Conservation (phyloP, 1,284 basidiomycete genomes). For the Puccinia horiana region DNA sequence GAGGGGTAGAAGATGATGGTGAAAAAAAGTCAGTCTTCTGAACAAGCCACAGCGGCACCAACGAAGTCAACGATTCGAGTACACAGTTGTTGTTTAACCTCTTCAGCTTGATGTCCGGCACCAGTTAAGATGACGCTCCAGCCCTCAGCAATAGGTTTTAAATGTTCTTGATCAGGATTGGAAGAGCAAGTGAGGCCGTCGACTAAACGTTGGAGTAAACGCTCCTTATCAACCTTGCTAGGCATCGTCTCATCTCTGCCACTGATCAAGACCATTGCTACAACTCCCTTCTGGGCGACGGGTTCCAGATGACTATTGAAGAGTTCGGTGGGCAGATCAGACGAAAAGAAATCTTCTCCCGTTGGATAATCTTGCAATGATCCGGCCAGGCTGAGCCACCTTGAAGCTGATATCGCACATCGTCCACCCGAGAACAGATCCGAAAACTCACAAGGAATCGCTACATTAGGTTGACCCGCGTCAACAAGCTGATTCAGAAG, state of each 20-base stretch:
- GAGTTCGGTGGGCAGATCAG: constrained; percentile 14
- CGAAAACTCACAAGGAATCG: constrained; percentile 35
- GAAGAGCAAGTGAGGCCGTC: not conserved
- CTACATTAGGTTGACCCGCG: not conserved
- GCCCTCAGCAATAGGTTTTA: not conserved
- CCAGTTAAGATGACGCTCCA: constrained; percentile 35
- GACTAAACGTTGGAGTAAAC: not conserved
- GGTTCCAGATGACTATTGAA: not conserved
- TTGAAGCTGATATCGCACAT: constrained; percentile 34
- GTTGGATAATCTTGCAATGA: constrained; percentile 7
- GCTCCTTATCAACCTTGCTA: constrained; percentile 14
- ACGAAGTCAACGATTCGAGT: constrained; percentile 35
- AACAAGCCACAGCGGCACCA: constrained; percentile 1
- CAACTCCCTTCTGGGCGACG: not conserved
- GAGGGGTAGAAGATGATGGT: not conserved
- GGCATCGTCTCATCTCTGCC: constrained; percentile 36
- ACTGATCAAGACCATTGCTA: constrained; percentile 34
- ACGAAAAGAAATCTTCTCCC: constrained; percentile 48
- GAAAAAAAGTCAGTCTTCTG: not conserved
- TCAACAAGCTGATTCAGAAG: constrained; percentile 11
- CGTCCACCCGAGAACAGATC: constrained; percentile 36
- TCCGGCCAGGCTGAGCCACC: constrained; percentile 35
- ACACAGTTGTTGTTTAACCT: constrained; percentile 12
- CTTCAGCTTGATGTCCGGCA: constrained; percentile 34
- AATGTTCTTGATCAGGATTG: constrained; percentile 13